Percentiles rank a stretch among this genome's conserved stretches.
phyloP scores from a whole-genome alignment of 2,329 filamentous ascomycete species.

The Basipetospora chlamydospora region DNA sequence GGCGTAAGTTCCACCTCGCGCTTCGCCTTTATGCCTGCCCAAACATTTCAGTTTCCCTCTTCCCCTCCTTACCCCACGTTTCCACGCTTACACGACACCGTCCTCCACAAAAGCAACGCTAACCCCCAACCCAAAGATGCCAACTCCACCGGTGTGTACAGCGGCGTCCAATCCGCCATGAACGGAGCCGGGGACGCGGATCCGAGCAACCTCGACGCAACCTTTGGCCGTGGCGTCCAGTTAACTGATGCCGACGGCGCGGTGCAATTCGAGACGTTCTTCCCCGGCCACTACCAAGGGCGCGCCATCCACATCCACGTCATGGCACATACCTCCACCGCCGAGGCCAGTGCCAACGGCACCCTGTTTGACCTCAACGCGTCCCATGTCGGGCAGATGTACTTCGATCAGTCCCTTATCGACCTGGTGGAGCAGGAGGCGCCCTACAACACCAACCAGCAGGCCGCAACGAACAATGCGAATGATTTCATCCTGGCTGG shows the following conservation, averaged over 20 bases:
- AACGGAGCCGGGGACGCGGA: constrained; percentile 18
- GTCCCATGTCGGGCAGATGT: constrained; percentile 47
- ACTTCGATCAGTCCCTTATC: constrained; percentile 43
- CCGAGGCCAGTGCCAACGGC: constrained; percentile 28
- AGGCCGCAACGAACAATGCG: constrained; percentile 30
- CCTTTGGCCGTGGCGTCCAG: constrained; percentile 25
- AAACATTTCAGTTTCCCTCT: no score
- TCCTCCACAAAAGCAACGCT: no score
- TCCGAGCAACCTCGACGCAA: constrained; percentile 17
- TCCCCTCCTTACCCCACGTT: no score
- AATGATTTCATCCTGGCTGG: constrained; percentile 32
- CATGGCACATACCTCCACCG: constrained; percentile 16
- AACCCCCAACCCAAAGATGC: constrained; percentile 13
- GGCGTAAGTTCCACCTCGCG: constrained; percentile 13
- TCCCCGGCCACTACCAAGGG: constrained; percentile 27
- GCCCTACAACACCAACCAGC: constrained; percentile 30
- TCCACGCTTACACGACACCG: no score
- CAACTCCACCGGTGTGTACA: constrained; percentile 30
- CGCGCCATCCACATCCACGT: constrained; percentile 27
- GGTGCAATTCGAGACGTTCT: constrained; percentile 24
- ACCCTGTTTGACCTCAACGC: constrained; percentile 34
- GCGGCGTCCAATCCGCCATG: constrained; percentile 20
- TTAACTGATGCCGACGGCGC: constrained; percentile 23
- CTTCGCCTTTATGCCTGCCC: not conserved
- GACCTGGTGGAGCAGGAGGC: constrained; percentile 27